Evolutionary conservation across 345 rosid species (phyloP).

Genomic region (Microcos paniculata): DNA sequence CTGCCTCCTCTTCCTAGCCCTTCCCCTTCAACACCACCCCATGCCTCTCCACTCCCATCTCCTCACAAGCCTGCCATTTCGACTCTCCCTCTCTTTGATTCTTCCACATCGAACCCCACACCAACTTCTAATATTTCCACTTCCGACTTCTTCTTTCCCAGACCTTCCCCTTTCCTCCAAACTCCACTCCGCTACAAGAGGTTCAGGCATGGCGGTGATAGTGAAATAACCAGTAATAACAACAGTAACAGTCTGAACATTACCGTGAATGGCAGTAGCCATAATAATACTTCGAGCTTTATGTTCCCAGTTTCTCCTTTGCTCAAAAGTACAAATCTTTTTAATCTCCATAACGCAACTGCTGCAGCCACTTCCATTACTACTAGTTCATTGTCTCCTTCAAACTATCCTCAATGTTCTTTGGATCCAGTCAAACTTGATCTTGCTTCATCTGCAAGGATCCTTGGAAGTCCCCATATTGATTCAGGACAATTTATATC

Average conservation of each 20-base stretch:
- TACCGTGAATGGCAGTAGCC: neutral
- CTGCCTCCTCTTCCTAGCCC: conserved; percentile 29
- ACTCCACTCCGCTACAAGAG: conserved; percentile 42
- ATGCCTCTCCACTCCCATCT: conserved; percentile 31
- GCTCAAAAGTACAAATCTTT: conserved; percentile 18
- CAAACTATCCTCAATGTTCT: conserved; percentile 26
- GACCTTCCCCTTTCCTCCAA: conserved; percentile 52
- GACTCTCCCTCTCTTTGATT: conserved; percentile 48
- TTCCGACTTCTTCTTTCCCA: conserved; percentile 32
- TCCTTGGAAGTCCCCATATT: conserved; percentile 23
- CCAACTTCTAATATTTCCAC: neutral
- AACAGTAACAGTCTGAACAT: neutral
- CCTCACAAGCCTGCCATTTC: conserved; percentile 33
- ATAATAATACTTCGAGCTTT: conserved; percentile 4
- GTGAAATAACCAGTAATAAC: neutral
- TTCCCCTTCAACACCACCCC: conserved; percentile 21
- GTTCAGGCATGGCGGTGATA: neutral
- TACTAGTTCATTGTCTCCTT: conserved; percentile 17
- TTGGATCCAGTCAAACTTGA: conserved; percentile 19
- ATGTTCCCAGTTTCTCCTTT: conserved; percentile 35
- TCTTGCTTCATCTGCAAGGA: conserved; percentile 15
- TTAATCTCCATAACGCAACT: conserved; percentile 19
- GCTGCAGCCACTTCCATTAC: conserved; percentile 21
- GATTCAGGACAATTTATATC: conserved; percentile 31
- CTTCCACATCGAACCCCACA: conserved; percentile 7